Conservation (phyloP, 2,329 filamentous ascomycete genomes). For the Epichloe sibirici region DNA sequence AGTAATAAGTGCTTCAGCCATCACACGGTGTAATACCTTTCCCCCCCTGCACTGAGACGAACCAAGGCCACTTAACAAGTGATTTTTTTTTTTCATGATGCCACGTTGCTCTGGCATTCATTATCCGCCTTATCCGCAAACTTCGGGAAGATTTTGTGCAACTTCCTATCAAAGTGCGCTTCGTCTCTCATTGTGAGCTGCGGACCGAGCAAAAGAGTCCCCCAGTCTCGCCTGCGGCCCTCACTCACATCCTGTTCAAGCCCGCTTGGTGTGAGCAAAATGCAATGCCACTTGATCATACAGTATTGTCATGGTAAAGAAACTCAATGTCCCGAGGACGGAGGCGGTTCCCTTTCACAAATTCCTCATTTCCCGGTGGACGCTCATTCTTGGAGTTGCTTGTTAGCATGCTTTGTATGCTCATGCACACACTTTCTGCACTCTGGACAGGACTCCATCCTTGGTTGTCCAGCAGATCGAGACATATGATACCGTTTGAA, state of each 20-base stretch:
- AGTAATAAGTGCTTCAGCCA: not conserved
- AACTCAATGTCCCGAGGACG: constrained; percentile 85
- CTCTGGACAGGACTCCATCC: constrained; percentile 97
- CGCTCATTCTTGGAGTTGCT: constrained; percentile 87
- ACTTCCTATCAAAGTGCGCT: not conserved
- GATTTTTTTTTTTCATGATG: not conserved
- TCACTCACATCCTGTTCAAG: not conserved
- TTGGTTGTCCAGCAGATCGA: constrained; percentile 75
- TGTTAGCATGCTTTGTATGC: constrained; percentile 94
- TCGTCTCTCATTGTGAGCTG: not conserved
- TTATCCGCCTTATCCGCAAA: not conserved
- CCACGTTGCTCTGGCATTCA: not conserved
- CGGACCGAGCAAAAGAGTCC: not conserved
- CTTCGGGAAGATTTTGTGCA: not conserved
- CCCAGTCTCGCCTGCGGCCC: not conserved
- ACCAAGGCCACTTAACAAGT: not conserved
- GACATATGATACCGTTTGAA: constrained; percentile 95
- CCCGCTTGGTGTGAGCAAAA: not conserved
- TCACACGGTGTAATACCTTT: not conserved
- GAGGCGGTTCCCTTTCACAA: constrained; percentile 67
- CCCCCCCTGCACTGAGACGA: not conserved
- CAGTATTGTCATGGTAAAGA: constrained; percentile 81
- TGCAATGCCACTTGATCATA: constrained; percentile 27
- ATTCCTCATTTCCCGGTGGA: constrained; percentile 80
- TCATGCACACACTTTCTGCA: constrained; percentile 94